A percentile compares a stretch with the other conserved stretches of the same genome.
phyloP scores from a whole-genome alignment of 1,284 basidiomycete species.

The Cutaneotrichosporon curvatum region DNA sequence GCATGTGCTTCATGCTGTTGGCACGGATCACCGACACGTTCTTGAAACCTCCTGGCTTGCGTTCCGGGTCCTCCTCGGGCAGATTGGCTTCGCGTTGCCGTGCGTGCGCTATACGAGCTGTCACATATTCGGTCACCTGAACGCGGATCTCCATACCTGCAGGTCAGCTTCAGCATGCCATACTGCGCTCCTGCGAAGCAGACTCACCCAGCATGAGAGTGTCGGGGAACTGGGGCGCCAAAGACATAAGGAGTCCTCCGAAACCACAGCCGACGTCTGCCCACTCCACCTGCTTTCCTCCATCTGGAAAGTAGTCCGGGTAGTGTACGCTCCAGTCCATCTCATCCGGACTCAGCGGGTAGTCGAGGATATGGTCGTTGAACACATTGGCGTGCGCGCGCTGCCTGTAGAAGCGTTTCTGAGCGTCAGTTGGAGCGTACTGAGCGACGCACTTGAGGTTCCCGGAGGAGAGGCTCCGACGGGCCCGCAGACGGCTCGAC shows the following conservation, averaged over 20 bases:
- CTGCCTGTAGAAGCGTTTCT: slow-evolving; percentile 97
- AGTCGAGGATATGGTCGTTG: slow-evolving; percentile 86
- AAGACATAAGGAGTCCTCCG: slow-evolving; percentile 82
- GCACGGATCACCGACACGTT: slow-evolving; percentile 92
- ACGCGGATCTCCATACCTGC: slow-evolving; percentile 94
- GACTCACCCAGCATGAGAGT: slow-evolving; percentile 84
- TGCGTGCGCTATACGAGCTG: slow-evolving; percentile 84
- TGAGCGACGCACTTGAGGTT: slow-evolving; percentile 27
- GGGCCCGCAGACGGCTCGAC: slow-evolving; percentile 15
- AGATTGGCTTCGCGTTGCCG: slow-evolving; percentile 54
- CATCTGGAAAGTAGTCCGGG: slow-evolving; percentile 57
- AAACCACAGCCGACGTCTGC: slow-evolving; percentile 98
- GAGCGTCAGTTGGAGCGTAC: neutral
- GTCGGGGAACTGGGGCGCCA: slow-evolving; percentile 87
- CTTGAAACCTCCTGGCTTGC: slow-evolving; percentile 59
- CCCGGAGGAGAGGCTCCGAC: slow-evolving; percentile 22
- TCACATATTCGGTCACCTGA: slow-evolving; percentile 92
- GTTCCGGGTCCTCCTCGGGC: slow-evolving; percentile 14
- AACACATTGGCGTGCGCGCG: slow-evolving; percentile 98
- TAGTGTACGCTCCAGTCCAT: slow-evolving; percentile 85
- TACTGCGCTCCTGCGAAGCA: neutral
- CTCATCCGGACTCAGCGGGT: slow-evolving; percentile 68
- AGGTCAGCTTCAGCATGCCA: neutral
- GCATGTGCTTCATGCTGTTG: slow-evolving; percentile 98
- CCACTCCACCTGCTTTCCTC: slow-evolving; percentile 63